Conservation (phyloP, 2,329 filamentous ascomycete species). For the Coniochaeta sp. region DNA sequence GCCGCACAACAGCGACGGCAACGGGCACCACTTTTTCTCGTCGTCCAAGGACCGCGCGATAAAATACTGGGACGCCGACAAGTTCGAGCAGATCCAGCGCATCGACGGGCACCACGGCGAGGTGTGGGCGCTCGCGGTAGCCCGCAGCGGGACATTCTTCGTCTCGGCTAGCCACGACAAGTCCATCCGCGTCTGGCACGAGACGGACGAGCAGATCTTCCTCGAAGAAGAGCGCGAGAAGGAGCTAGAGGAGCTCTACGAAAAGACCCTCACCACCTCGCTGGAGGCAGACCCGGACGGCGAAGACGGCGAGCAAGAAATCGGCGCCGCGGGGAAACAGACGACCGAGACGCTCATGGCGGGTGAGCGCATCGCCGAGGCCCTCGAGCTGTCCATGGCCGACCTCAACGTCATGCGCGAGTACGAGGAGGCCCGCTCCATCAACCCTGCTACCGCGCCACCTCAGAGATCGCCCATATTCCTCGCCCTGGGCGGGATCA, state of each 20-base stretch:
- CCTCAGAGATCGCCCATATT: slow-evolving; percentile 84
- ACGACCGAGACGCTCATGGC: slow-evolving; percentile 92
- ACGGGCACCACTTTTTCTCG: slow-evolving; percentile 94
- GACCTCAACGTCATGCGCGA: slow-evolving; percentile 73
- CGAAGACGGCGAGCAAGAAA: slow-evolving; percentile 60
- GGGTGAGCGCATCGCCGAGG: slow-evolving; percentile 90
- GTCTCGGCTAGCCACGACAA: slow-evolving; percentile 95
- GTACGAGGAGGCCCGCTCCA: slow-evolving; percentile 62
- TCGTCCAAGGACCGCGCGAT: slow-evolving; percentile 85
- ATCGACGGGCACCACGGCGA: slow-evolving; percentile 92
- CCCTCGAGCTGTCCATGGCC: slow-evolving; percentile 77
- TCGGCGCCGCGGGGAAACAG: slow-evolving; percentile 81
- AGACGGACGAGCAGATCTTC: slow-evolving; percentile 97
- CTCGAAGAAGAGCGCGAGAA: slow-evolving; percentile 96
- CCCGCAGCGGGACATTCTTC: slow-evolving; percentile 74
- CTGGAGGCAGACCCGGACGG: slow-evolving; percentile 65
- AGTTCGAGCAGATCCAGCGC: slow-evolving; percentile 96
- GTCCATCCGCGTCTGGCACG: slow-evolving; percentile 92
- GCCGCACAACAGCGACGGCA: slow-evolving; percentile 83
- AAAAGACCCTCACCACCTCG: slow-evolving; percentile 80
- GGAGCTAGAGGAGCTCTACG: slow-evolving; percentile 93
- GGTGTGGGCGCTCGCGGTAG: slow-evolving; percentile 87
- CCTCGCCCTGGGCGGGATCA: slow-evolving; percentile 78
- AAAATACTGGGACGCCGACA: slow-evolving; percentile 98
- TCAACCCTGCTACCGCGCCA: slow-evolving; percentile 64